Percentiles rank a stretch among this genome's conserved stretches.
These are phyloP conservation scores for Dryadomyces quercus-mongolicae DNA, from an alignment of 2,329 filamentous ascomycete genomes.

Conservation along the genomic window DNA sequence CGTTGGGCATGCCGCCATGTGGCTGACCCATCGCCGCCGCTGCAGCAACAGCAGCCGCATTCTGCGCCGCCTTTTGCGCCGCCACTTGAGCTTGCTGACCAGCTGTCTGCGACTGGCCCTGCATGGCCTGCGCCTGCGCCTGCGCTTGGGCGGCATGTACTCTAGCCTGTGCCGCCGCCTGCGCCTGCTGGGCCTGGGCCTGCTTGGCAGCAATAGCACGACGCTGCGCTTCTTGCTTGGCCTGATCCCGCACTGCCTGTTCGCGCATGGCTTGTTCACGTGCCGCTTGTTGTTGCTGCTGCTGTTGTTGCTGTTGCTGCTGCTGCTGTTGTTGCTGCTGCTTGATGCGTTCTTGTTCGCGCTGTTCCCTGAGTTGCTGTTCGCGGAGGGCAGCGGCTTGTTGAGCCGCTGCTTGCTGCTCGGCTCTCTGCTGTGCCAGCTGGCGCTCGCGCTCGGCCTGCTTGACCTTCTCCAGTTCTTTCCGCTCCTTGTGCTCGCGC, in stretches of 20 bases:
- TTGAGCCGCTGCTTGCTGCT: slow-evolving; percentile 20
- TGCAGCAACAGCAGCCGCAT: slow-evolving; percentile 15
- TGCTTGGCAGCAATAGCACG: slow-evolving; percentile 16
- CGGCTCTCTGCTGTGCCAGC: slow-evolving; percentile 36
- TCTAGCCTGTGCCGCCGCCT: slow-evolving; percentile 10
- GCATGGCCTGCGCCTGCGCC: slow-evolving; percentile 18
- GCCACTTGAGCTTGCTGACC: slow-evolving; percentile 7
- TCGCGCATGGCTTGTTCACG: slow-evolving; percentile 17
- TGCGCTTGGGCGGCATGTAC: slow-evolving; percentile 18
- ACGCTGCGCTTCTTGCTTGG: slow-evolving; percentile 18
- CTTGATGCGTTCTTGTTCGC: slow-evolving; percentile 8
- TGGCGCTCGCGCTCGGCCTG: slow-evolving; percentile 48
- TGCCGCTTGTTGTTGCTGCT: slow-evolving; percentile 16
- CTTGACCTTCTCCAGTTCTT: slow-evolving; percentile 61
- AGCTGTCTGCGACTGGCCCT: slow-evolving; percentile 15
- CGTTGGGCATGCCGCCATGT: slow-evolving; percentile 32
- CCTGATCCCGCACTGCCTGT: slow-evolving; percentile 25
- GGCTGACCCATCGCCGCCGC: slow-evolving; percentile 25
- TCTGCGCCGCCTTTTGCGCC: not conserved
- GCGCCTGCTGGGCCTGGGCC: slow-evolving; percentile 15
- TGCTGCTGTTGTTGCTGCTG: slow-evolving; percentile 14
- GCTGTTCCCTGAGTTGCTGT: slow-evolving; percentile 14
- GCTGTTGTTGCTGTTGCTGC: slow-evolving; percentile 22
- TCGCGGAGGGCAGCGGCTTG: slow-evolving; percentile 6
- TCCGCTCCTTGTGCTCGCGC: slow-evolving; percentile 62